phyloP scores from a whole-genome alignment of 2,329 filamentous ascomycete genomes.

The Tolypocladium inflatum region DNA sequence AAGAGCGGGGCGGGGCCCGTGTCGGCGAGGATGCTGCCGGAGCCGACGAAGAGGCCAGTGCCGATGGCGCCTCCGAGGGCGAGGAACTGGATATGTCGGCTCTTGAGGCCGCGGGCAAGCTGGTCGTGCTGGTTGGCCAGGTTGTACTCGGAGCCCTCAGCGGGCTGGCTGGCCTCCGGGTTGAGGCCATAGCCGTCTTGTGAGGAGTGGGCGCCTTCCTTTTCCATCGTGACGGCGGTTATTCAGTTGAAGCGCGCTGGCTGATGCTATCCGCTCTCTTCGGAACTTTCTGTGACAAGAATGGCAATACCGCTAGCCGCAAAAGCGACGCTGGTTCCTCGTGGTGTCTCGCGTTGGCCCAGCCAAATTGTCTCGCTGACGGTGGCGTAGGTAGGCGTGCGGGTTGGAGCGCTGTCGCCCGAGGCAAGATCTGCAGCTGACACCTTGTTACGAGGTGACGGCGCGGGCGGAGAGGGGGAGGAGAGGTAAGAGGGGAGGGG shows the following conservation, averaged over 20 bases:
- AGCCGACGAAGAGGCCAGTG: slow-evolving; percentile 55
- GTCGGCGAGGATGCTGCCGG: slow-evolving; percentile 43
- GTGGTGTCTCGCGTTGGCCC: neutral
- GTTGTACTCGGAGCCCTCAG: slow-evolving; percentile 19
- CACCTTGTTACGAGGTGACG: neutral
- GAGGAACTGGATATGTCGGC: slow-evolving; percentile 51
- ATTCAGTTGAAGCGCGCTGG: neutral
- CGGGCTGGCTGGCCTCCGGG: slow-evolving; percentile 13
- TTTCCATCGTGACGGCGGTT: slow-evolving; percentile 8
- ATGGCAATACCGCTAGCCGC: neutral
- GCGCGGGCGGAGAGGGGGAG: neutral
- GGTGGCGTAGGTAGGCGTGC: neutral
- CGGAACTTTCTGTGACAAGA: neutral
- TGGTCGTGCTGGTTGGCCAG: slow-evolving; percentile 31
- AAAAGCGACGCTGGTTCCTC: neutral
- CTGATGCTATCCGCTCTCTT: neutral
- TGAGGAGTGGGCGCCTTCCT: slow-evolving; percentile 6
- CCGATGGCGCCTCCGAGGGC: slow-evolving; percentile 50
- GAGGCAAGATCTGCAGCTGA: neutral
- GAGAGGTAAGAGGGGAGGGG: neutral
- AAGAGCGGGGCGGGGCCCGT: slow-evolving; percentile 58
- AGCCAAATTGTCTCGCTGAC: neutral
- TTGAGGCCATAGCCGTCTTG: slow-evolving; percentile 14
- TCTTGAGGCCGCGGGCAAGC: slow-evolving; percentile 47
- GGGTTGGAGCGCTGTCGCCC: neutral